Base-by-base conservation (phyloP, 495 filamentous ascomycete species). In the Aspergillus sclerotiicarbonarius region DNA sequence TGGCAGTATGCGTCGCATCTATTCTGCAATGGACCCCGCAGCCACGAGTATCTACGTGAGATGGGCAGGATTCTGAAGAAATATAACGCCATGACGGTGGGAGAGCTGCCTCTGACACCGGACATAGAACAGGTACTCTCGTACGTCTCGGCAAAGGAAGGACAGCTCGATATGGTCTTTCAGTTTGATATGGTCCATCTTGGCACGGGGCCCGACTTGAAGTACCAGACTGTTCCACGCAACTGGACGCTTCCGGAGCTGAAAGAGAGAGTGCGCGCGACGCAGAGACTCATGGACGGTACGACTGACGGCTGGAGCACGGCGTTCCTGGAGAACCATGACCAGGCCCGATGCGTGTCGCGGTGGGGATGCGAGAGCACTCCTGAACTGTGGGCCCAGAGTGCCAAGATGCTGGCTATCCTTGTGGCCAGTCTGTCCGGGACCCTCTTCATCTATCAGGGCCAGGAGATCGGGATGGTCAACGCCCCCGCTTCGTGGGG, bases 391-490 rank as follows among this genome's bases (percentile, higher is more conserved):
- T 74, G 82, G 21, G 68, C 68, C 19, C 33, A 63, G 0, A 71
- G 71, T 9, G 82, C 81, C 1, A 89, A 89, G 62, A 74, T 85
- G 64, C 69, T 89, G 8, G 78, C 81, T 0, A 63, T 86, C 31
- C 74, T 84, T 72, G 68, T 81, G 62, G 64, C 71, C 29, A 69
- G 79, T 5, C 60, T 87, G 54, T 80, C 78, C 0, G 87, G 87
- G 0, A 89, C 86, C 0, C 63, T 87, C n/a, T 90, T 84, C 65
- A 53, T 88, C 18, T 89, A 86, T 60, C 85, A 90, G 56, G 87
- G 87, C 0, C 84, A 90, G 62, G 87, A 90, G 54, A 76, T 89
- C 39, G 87, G 86, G 6, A 87, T 89, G 84, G 74, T 77, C 50
- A 89, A 90, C 57, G 77, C 82, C 16, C 85, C 87, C 0, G 53